phyloP scores from a whole-genome alignment of 257 asterid species.

The Voacanga thouarsii region DNA sequence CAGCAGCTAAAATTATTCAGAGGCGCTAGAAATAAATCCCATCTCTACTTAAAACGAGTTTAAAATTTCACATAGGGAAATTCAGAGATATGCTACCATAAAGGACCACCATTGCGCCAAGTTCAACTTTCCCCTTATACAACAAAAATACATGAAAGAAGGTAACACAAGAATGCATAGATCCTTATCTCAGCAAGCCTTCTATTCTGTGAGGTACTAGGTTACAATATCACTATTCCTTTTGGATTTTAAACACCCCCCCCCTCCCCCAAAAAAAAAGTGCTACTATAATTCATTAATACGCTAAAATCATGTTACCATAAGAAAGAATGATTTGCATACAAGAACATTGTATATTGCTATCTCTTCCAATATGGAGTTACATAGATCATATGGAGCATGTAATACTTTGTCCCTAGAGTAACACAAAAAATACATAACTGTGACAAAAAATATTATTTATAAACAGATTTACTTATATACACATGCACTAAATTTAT shows the following conservation, averaged over 20 bases:
- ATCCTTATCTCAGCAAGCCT: not conserved
- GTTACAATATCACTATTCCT: not conserved
- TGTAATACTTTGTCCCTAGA: not conserved
- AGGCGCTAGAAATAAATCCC: not conserved
- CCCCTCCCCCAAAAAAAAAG: too few species aligned
- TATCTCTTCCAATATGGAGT: not conserved
- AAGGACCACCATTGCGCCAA: not conserved
- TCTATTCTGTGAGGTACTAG: not conserved
- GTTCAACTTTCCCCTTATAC: not conserved
- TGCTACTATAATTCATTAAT: not conserved
- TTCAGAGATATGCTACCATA: not conserved
- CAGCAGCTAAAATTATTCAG: not conserved
- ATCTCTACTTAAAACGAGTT: not conserved
- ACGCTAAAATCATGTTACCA: not conserved
- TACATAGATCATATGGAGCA: not conserved
- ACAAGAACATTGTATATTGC: not conserved
- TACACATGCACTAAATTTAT: not conserved
- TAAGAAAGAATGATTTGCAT: not conserved
- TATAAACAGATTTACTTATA: not conserved
- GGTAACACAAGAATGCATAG: not conserved
- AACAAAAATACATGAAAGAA: not conserved
- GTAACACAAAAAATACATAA: not conserved
- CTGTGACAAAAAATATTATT: not conserved
- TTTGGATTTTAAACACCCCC: too few species aligned
- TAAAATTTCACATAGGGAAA: not conserved